Conservation (phyloP, 345 rosid genomes). For the Cochlearia excelsa region DNA sequence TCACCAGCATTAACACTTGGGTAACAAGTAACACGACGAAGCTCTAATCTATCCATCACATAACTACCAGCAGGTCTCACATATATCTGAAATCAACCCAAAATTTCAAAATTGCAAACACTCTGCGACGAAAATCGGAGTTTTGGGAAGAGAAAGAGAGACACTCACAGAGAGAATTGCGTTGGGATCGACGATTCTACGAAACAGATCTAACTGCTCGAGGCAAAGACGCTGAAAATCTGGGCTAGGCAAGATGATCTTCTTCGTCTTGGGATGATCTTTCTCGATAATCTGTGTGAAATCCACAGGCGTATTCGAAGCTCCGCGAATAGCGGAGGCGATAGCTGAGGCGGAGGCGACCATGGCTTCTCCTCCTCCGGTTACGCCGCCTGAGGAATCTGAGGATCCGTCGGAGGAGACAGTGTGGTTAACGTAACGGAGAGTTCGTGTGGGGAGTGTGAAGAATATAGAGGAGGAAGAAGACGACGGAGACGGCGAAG, state of each 20-base stretch:
- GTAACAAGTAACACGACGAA: conserved; percentile 64
- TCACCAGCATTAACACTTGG: conserved; percentile 51
- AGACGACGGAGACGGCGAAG: conserved; percentile 34
- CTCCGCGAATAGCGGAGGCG: conserved; percentile 61
- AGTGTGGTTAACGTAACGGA: conserved; percentile 52
- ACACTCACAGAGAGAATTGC: conserved; percentile 66
- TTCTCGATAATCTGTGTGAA: conserved; percentile 64
- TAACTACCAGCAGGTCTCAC: conserved; percentile 95
- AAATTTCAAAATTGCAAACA: background rate
- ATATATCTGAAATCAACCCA: conserved; percentile 50
- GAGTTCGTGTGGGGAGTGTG: conserved; percentile 28
- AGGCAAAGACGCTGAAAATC: conserved; percentile 80
- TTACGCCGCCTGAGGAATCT: background rate
- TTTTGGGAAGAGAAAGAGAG: background rate
- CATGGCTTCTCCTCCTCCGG: conserved; percentile 28
- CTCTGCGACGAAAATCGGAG: conserved; percentile 1
- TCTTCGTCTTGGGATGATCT: conserved; percentile 45
- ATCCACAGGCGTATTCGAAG: conserved; percentile 68
- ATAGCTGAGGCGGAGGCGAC: conserved; percentile 77
- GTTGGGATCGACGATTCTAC: conserved; percentile 62
- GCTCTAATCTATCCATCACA: conserved; percentile 88
- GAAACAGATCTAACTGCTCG: conserved; percentile 79
- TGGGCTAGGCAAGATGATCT: conserved; percentile 67
- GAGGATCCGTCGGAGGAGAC: conserved; percentile 40
- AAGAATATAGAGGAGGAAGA: conserved; percentile 31